These are phyloP conservation scores for Boletus patriciae DNA, from an alignment of 768 basidiomycete species.

Conservation along the genomic window DNA sequence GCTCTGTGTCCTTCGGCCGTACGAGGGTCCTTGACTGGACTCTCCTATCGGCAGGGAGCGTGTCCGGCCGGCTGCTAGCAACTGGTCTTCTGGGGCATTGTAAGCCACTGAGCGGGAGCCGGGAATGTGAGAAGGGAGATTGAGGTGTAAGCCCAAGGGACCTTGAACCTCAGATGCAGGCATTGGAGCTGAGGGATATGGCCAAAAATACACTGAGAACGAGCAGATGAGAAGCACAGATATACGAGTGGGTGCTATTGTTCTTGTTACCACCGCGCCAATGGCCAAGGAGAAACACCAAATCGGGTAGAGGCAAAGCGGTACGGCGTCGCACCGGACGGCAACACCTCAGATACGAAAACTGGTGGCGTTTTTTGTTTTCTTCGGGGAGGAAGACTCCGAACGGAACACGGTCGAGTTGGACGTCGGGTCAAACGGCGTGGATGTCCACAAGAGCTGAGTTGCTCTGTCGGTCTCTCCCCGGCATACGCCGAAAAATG, in stretches of 20 bases:
- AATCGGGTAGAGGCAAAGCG: slow-evolving; percentile 20
- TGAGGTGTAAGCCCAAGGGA: slow-evolving; percentile 22
- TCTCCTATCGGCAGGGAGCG: slow-evolving; percentile 27
- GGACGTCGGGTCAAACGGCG: slow-evolving; percentile 10
- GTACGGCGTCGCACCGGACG: slow-evolving; percentile 1
- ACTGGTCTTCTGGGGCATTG: slow-evolving; percentile 7
- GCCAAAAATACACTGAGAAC: background rate
- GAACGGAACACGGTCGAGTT: slow-evolving; percentile 2
- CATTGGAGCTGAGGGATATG: slow-evolving; percentile 10
- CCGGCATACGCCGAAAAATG: slow-evolving; percentile 26
- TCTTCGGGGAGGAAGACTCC: background rate
- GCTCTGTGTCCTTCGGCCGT: slow-evolving; percentile 27
- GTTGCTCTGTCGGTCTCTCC: slow-evolving; percentile 10
- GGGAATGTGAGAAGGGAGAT: slow-evolving; percentile 15
- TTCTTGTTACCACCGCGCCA: slow-evolving; percentile 11
- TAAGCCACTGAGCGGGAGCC: slow-evolving; percentile 8
- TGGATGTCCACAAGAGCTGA: slow-evolving; percentile 1
- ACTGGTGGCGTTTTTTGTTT: background rate
- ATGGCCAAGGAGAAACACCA: slow-evolving; percentile 9
- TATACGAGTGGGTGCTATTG: slow-evolving; percentile 13
- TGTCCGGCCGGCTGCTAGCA: slow-evolving; percentile 13
- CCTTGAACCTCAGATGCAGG: slow-evolving; percentile 24
- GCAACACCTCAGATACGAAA: background rate
- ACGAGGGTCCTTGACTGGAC: slow-evolving; percentile 24
- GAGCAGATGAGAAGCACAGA: background rate